Evolutionary conservation across 352 stramenopile genomes (phyloP).

Genomic region (Globisporangium parvum): DNA sequence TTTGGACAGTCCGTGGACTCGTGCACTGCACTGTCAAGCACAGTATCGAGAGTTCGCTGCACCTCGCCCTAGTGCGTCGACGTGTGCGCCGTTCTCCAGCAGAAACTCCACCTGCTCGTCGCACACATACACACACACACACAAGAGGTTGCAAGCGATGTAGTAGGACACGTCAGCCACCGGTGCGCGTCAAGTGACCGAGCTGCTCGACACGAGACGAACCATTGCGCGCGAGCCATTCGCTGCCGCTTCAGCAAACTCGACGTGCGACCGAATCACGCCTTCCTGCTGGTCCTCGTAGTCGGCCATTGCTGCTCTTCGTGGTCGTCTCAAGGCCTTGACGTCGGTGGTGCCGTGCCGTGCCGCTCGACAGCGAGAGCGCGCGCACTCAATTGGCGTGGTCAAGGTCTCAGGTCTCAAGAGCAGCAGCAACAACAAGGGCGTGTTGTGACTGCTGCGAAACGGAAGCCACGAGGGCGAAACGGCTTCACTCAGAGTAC

Average conservation of each 20-base stretch:
- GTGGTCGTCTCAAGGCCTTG: neutral
- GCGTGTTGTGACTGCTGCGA: too few species aligned
- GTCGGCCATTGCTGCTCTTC: conserved; percentile 16
- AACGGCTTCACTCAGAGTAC: too few species aligned
- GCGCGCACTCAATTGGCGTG: too few species aligned
- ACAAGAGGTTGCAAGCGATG: neutral
- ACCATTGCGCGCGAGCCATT: conserved; percentile 61
- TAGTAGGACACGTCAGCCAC: too few species aligned
- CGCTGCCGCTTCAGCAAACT: conserved; percentile 54
- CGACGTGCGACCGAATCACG: conserved; percentile 52
- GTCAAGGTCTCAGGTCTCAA: too few species aligned
- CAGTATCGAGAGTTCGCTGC: too few species aligned
- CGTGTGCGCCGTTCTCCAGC: conserved; percentile 41
- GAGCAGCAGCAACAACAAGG: too few species aligned
- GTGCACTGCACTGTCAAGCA: neutral
- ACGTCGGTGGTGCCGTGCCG: neutral
- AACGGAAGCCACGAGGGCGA: too few species aligned
- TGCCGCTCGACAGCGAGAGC: too few species aligned
- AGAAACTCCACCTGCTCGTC: conserved; percentile 44
- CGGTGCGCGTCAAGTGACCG: neutral
- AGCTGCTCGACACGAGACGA: neutral
- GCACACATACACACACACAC: neutral
- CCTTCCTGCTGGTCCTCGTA: conserved; percentile 18
- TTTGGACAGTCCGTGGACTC: too few species aligned
- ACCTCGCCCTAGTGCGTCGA: conserved; percentile 49